phyloP scores from a whole-genome alignment of 306 rosid genomes.

The Vigna angularis region DNA sequence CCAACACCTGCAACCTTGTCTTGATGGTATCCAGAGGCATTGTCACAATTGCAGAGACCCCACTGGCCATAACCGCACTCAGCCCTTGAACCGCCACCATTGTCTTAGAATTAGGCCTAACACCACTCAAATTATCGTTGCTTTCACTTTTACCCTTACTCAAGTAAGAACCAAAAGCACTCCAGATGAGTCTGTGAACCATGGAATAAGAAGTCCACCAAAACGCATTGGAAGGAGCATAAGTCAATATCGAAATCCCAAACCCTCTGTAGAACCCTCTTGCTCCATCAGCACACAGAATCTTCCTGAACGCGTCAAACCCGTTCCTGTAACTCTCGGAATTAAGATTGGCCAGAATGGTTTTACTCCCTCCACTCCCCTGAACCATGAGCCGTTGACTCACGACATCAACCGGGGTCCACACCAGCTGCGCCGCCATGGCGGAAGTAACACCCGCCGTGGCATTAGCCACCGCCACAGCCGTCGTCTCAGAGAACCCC shows the following conservation, averaged over 20 bases:
- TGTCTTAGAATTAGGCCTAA: slow-evolving; percentile 68
- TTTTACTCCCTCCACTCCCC: slow-evolving; percentile 49
- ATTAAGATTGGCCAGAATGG: slow-evolving; percentile 51
- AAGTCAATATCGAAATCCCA: slow-evolving; percentile 84
- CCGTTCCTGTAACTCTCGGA: slow-evolving; percentile 74
- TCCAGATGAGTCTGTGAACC: slow-evolving; percentile 77
- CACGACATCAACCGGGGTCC: slow-evolving; percentile 97
- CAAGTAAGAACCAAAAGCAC: slow-evolving; percentile 65
- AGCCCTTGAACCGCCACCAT: slow-evolving; percentile 77
- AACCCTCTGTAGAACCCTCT: slow-evolving; percentile 92
- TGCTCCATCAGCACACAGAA: slow-evolving; percentile 73
- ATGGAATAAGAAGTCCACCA: slow-evolving; percentile 99
- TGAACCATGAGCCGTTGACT: slow-evolving; percentile 96
- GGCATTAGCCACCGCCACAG: slow-evolving; percentile 75
- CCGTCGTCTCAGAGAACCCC: slow-evolving; percentile 82
- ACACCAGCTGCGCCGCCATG: slow-evolving; percentile 91
- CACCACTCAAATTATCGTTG: slow-evolving; percentile 27
- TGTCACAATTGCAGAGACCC: slow-evolving; percentile 84
- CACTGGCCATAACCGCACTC: slow-evolving; percentile 93
- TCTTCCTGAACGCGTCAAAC: slow-evolving; percentile 82
- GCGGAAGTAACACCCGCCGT: slow-evolving; percentile 90
- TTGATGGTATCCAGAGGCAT: slow-evolving; percentile 92
- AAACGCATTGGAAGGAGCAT: slow-evolving; percentile 96
- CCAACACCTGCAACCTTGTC: slow-evolving; percentile 95
- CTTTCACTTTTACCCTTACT: slow-evolving; percentile 49